Conservation (phyloP, 192 early-diverging fungal species). For the Gaertneriomyces semiglobifer region DNA sequence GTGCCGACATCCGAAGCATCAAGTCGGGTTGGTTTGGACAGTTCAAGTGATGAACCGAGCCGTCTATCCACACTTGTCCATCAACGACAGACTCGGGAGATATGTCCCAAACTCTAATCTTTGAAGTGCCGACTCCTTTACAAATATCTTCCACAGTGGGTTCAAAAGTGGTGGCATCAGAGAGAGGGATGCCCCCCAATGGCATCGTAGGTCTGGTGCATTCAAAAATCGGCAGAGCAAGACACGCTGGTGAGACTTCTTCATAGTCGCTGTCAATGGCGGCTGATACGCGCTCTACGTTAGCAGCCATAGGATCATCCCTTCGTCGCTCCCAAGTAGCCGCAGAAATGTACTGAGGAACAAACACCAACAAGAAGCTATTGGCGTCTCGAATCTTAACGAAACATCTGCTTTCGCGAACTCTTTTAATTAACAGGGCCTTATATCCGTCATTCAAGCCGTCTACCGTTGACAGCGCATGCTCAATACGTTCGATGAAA, state of each 20-base stretch:
- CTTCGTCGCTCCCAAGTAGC: background rate
- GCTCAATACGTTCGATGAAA: constrained; percentile 27
- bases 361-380: constrained; percentile 36
- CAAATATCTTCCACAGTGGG: constrained; percentile 8
- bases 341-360: constrained; percentile 15
- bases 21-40: background rate
- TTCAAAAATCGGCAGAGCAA: constrained; percentile 30
- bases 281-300: no score
- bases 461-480: background rate
- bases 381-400: constrained; percentile 37
- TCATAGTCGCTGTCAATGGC: background rate
- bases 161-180: constrained; percentile 5
- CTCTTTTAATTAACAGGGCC: constrained; percentile 6
- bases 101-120: no score
- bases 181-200: constrained; percentile 19
- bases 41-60: background rate
- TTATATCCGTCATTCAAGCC: background rate
- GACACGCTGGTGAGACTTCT: background rate
- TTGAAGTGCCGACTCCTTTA: background rate
- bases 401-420: constrained; percentile 33
- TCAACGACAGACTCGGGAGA: background rate
- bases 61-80: background rate
- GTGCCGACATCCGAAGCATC: no score
- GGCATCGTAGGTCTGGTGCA: constrained; percentile 24
- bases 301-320: background rate